Conservation (phyloP, 306 rosid species). For the Begonia loranthoides region DNA sequence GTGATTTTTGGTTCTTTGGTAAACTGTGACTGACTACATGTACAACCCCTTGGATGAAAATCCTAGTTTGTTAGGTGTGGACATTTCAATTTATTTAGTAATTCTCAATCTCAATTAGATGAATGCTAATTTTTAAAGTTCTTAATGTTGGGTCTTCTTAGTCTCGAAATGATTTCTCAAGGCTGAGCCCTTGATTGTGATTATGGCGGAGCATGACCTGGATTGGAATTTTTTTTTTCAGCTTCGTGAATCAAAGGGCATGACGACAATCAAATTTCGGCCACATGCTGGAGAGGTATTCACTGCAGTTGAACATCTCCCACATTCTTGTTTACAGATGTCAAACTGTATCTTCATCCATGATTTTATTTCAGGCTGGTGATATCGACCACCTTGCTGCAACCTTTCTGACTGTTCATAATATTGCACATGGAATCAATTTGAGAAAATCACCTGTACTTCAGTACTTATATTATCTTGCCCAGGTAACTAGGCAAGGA, state of each 20-base stretch:
- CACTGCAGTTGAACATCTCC: slow-evolving; percentile 1
- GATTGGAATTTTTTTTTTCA: slow-evolving; percentile 28
- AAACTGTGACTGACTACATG: no score
- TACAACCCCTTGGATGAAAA: no score
- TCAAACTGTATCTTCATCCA: slow-evolving; percentile 12
- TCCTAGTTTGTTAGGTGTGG: no score
- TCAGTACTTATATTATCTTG: slow-evolving; percentile 76
- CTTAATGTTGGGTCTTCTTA: slow-evolving; percentile 7
- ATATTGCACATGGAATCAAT: slow-evolving; percentile 94
- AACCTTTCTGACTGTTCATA: slow-evolving; percentile 69
- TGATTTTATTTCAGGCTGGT: slow-evolving; percentile 57
- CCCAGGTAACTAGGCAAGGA: slow-evolving; percentile 48
- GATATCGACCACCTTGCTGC: slow-evolving; percentile 99
- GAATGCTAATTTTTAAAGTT: neutral
- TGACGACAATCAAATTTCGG: slow-evolving; percentile 93
- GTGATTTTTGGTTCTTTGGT: neutral
- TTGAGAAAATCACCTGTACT: slow-evolving; percentile 92
- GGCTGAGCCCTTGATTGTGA: no score
- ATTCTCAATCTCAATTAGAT: neutral
- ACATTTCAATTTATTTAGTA: neutral
- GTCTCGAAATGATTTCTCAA: no score
- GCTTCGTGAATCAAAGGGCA: slow-evolving; percentile 97
- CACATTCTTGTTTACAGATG: neutral
- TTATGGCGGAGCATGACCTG: neutral
- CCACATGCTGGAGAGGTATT: slow-evolving; percentile 98